Percentiles rank a stretch among this genome's conserved stretches.
Conservation (phyloP, 768 basidiomycete genomes). For the Kwoniella bestiolae region DNA sequence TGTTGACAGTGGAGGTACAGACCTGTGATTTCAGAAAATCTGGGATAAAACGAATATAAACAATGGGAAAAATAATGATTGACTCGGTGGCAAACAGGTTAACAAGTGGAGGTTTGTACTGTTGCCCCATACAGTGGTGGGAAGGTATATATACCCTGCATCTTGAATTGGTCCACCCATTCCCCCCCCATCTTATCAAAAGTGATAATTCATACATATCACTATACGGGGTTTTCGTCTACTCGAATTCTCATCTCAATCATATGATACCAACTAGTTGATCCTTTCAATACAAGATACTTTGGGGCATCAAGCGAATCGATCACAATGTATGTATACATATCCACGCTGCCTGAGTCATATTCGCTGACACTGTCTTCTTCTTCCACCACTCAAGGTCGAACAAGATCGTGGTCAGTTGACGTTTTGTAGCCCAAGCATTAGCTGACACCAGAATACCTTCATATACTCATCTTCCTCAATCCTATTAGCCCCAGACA, state of each 20-base stretch:
- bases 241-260: neutral
- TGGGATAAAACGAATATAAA: slow-evolving; percentile 29
- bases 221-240: neutral
- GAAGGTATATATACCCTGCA: slow-evolving; percentile 12
- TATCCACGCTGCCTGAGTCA: neutral
- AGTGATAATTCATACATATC: neutral
- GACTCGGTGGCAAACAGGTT: neutral
- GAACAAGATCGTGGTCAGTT: slow-evolving; percentile 94
- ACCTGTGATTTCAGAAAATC: slow-evolving; percentile 13
- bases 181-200: neutral
- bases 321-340: slow-evolving; percentile 1
- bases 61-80: slow-evolving; percentile 4
- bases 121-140: slow-evolving; percentile 4
- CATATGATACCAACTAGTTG: neutral
- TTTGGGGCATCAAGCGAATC: neutral
- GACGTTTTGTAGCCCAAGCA: slow-evolving; percentile 60
- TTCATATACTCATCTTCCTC: neutral
- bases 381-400: slow-evolving; percentile 67
- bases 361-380: slow-evolving; percentile 3
- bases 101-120: neutral
- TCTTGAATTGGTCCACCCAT: neutral
- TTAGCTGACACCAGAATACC: no score
- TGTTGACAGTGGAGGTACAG: slow-evolving; percentile 1
- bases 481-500: slow-evolving; percentile 71
- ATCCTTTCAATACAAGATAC: neutral